Percentiles rank a stretch among this genome's conserved stretches.
Conservation (phyloP, 1,284 basidiomycete genomes). For the Ustilago trichophora region DNA sequence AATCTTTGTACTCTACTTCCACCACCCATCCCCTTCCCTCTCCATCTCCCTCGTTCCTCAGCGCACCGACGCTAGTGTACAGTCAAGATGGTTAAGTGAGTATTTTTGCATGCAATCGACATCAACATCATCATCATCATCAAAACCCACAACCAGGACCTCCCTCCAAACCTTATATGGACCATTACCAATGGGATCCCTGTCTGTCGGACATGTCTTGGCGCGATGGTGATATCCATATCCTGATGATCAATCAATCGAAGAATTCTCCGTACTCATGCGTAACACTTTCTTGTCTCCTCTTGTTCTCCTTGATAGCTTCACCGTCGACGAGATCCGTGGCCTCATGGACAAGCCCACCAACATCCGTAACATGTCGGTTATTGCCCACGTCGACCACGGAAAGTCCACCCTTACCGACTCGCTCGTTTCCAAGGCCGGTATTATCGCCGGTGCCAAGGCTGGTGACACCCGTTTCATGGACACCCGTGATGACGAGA, state of each 20-base stretch:
- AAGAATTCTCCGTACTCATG: too few relatives aligned
- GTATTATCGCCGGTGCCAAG: slow-evolving; percentile 96
- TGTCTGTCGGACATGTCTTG: not conserved
- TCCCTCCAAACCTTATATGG: too few relatives aligned
- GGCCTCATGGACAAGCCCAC: slow-evolving; percentile 86
- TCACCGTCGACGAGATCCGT: slow-evolving; percentile 78
- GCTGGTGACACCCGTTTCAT: slow-evolving; percentile 96
- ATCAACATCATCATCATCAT: slow-evolving; percentile 13
- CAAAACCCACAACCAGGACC: too few relatives aligned
- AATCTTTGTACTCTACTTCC: slow-evolving; percentile 12
- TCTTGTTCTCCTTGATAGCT: slow-evolving; percentile 42
- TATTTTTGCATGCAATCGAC: slow-evolving; percentile 4
- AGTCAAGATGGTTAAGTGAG: slow-evolving; percentile 58
- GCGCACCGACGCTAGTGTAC: slow-evolving; percentile 47
- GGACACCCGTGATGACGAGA: slow-evolving; percentile 97
- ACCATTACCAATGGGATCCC: not conserved
- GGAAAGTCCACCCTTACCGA: slow-evolving; percentile 99
- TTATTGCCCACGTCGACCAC: slow-evolving; percentile 81
- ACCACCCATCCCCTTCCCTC: slow-evolving; percentile 26
- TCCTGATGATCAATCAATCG: too few relatives aligned
- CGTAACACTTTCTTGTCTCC: not conserved
- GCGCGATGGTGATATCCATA: too few relatives aligned
- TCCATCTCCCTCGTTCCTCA: slow-evolving; percentile 38
- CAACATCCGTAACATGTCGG: slow-evolving; percentile 93
- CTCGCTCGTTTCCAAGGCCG: slow-evolving; percentile 98